Percentiles rank a stretch among this genome's conserved stretches.
phyloP scores from a whole-genome alignment of 441 rosid species.

The Adansonia grandidieri region DNA sequence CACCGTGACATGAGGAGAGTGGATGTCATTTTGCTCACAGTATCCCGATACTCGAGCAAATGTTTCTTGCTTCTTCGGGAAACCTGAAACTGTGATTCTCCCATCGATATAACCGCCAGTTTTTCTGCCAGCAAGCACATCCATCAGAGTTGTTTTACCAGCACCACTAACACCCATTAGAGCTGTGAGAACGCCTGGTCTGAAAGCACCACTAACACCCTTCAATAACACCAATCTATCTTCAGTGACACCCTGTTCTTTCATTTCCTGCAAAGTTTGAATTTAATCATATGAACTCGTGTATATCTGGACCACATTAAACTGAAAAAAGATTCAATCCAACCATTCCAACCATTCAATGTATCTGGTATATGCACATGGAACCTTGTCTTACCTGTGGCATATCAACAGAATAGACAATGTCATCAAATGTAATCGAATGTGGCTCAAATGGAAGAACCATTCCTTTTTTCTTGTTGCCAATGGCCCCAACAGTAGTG shows the following conservation, averaged over 20 bases:
- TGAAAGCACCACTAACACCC: slow-evolving; percentile 80
- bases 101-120: slow-evolving; percentile 74
- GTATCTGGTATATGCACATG: not conserved
- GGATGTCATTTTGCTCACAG: slow-evolving; percentile 79
- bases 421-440: slow-evolving; percentile 62
- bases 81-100: slow-evolving; percentile 60
- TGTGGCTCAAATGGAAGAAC: slow-evolving; percentile 87
- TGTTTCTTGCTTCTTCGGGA: slow-evolving; percentile 69
- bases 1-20: slow-evolving; percentile 72
- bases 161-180: slow-evolving; percentile 96
- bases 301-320: not conserved
- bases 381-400: slow-evolving; percentile 82
- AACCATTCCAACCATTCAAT: not conserved
- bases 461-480: slow-evolving; percentile 41
- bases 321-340: not conserved
- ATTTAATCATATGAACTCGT: not conserved
- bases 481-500: slow-evolving; percentile 11
- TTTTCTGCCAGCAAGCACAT: slow-evolving; percentile 77
- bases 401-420: slow-evolving; percentile 53
- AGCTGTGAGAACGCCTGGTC: slow-evolving; percentile 94
- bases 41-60: slow-evolving; percentile 76
- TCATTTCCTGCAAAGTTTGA: slow-evolving; percentile 59
- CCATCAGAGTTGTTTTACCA: slow-evolving; percentile 84
- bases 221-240: slow-evolving; percentile 66
- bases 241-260: slow-evolving; percentile 56